Evolutionary conservation across 164 flowering plant species (phyloP), one percentile per base, ranked within the genome.

Genomic region (Stephania yunnanensis): DNA sequence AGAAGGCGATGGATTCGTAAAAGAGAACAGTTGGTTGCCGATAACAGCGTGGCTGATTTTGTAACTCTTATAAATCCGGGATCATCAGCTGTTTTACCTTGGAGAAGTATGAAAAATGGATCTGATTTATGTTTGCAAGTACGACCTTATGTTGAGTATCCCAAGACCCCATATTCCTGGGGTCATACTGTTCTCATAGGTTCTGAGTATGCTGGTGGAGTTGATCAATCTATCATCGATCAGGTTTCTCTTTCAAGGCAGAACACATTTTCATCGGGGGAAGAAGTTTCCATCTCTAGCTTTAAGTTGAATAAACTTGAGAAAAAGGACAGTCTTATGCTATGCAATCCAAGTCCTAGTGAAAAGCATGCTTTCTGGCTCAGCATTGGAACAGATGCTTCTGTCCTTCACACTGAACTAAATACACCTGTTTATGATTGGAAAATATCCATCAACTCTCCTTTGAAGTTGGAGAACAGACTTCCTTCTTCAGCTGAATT

Each of bases 401-500:
- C 97, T 63, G 87, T 89, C 81, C 95, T 92, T 80, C 92, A 89
- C 13, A 92, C 98, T 19, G 98, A 90, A 77, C 84, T 91, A 53
- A 96, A 96, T 84, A 74, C 87, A 64, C 99, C 97, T 72, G 92
- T 94, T 72, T 96, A 92, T 84, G 98, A 96, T 86, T 96, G 99
- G 99, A 94, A 83, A 81, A 89, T 96, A 80, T 92, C 97, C 69
- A 71, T 91, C 44, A 94, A 86, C 78, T 85, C 99, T 71, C 99
- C 98, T 55, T 36, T 94, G 77, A 91, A 89, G 84, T 78, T 96
- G 80, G 99, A 96, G 82, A 96, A 92, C 70, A 87, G 94, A 75
- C 97, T 96, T 85, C 97, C 99, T 64, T 96, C 93, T 81, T 84
- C 88, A 66, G 95, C 91, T 46, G 94, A 92, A 73, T 96, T 90